phyloP scores from a whole-genome alignment of 495 filamentous ascomycete genomes.

The Amniculicola lignicola region DNA sequence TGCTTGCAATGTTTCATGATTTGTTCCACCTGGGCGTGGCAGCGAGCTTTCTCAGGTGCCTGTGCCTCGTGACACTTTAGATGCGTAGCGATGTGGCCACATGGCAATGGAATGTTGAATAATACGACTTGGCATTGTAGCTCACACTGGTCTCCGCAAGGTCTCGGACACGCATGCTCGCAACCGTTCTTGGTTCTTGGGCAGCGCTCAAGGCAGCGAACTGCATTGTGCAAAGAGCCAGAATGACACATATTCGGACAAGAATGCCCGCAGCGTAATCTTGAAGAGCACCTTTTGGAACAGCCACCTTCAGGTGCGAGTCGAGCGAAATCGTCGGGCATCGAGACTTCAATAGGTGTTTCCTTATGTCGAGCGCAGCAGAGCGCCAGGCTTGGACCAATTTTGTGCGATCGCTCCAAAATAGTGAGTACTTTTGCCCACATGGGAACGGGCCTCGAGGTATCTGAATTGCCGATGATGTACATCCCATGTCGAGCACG shows the following conservation, averaged over 20 bases:
- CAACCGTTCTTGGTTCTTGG: slow-evolving; percentile 58
- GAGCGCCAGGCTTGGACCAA: slow-evolving; percentile 57
- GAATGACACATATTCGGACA: slow-evolving; percentile 73
- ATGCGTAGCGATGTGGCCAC: slow-evolving; percentile 52
- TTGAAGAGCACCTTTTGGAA: slow-evolving; percentile 52
- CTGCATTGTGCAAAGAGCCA: slow-evolving; percentile 34
- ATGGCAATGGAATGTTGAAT: slow-evolving; percentile 49
- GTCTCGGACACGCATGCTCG: slow-evolving; percentile 42
- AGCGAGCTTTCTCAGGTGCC: too few species aligned
- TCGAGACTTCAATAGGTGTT: slow-evolving; percentile 52
- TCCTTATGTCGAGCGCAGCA: slow-evolving; percentile 67
- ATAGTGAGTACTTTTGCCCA: slow-evolving; percentile 64
- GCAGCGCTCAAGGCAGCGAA: slow-evolving; percentile 62
- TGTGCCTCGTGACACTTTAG: slow-evolving; percentile 57
- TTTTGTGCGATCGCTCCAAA: slow-evolving; percentile 46
- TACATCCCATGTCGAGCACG: slow-evolving; percentile 82
- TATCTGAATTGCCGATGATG: slow-evolving; percentile 69
- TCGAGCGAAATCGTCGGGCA: slow-evolving; percentile 60
- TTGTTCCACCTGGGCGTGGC: too few species aligned
- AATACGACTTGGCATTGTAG: slow-evolving; percentile 47
- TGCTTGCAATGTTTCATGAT: too few species aligned
- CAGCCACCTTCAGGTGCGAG: slow-evolving; percentile 74
- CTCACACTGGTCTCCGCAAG: slow-evolving; percentile 61
- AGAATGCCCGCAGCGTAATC: slow-evolving; percentile 68
- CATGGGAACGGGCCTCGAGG: slow-evolving; percentile 59